Conservation (phyloP, 768 basidiomycete species). For the Leccinum barrowsii region DNA sequence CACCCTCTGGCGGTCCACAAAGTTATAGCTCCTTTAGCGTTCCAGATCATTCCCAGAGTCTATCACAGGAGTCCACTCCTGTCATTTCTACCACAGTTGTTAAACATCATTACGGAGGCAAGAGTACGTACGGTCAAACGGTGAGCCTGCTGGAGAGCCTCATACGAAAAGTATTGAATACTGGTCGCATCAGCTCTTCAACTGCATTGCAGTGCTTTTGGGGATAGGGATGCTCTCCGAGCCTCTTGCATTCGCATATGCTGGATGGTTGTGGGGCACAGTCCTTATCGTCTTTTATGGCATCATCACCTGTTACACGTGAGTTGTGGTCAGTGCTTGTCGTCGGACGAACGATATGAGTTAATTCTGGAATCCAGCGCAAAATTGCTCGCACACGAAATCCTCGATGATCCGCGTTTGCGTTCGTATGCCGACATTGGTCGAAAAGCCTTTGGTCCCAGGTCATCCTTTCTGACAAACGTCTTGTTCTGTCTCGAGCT, state of each 20-base stretch:
- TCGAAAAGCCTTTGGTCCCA: slow-evolving; percentile 80
- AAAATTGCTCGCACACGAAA: slow-evolving; percentile 78
- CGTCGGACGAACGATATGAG: neutral
- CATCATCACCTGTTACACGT: slow-evolving; percentile 86
- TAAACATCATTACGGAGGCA: slow-evolving; percentile 40
- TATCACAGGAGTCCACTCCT: slow-evolving; percentile 4
- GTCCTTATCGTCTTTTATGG: slow-evolving; percentile 74
- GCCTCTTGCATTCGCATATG: slow-evolving; percentile 86
- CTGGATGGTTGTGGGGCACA: slow-evolving; percentile 84
- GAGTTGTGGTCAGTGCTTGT: slow-evolving; percentile 27
- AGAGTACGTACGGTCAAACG: slow-evolving; percentile 73
- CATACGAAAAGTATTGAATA: neutral
- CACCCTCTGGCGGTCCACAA: neutral
- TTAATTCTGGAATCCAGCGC: slow-evolving; percentile 49
- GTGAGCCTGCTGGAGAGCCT: slow-evolving; percentile 34
- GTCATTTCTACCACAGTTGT: neutral
- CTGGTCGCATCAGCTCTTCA: slow-evolving; percentile 62
- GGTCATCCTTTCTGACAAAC: slow-evolving; percentile 62
- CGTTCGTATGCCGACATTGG: slow-evolving; percentile 90
- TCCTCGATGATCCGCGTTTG: slow-evolving; percentile 63
- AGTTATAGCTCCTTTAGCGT: neutral
- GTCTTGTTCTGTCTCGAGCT: slow-evolving; percentile 82
- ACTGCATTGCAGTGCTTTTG: slow-evolving; percentile 79
- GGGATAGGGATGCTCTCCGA: slow-evolving; percentile 89
- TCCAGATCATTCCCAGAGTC: neutral